Conservation (phyloP, 345 rosid species). For the Toxicodendron radicans region DNA sequence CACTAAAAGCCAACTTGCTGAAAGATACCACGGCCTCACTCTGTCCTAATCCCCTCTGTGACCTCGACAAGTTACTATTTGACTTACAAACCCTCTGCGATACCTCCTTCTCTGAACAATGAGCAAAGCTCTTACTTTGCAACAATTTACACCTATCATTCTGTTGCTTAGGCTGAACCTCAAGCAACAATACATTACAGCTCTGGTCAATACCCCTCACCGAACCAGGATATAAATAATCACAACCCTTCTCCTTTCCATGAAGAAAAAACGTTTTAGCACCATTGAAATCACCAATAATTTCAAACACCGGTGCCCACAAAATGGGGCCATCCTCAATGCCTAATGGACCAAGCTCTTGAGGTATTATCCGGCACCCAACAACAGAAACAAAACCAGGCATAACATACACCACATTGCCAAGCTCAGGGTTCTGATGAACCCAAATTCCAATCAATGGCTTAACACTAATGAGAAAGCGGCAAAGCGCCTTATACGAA, state of each 20-base stretch:
- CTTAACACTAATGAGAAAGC: constrained; percentile 58
- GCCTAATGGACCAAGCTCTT: constrained; percentile 76
- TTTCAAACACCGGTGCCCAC: constrained; percentile 88
- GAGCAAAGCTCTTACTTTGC: constrained; percentile 43
- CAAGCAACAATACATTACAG: constrained; percentile 76
- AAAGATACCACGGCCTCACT: constrained; percentile 49
- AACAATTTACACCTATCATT: constrained; percentile 26
- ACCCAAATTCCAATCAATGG: constrained; percentile 86
- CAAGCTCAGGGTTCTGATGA: constrained; percentile 90
- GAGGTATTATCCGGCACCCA: constrained; percentile 75
- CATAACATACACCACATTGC: constrained; percentile 85
- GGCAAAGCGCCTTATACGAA: constrained; percentile 61
- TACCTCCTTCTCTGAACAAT: constrained; percentile 35
- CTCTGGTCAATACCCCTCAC: constrained; percentile 46
- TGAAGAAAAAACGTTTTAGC: constrained; percentile 58
- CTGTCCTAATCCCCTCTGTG: constrained; percentile 30
- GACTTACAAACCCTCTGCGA: constrained; percentile 40
- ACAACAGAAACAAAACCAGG: constrained; percentile 78
- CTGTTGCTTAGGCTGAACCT: constrained; percentile 60
- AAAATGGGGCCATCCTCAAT: constrained; percentile 66
- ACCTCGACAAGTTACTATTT: constrained; percentile 34
- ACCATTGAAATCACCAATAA: constrained; percentile 57
- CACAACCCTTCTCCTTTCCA: constrained; percentile 59
- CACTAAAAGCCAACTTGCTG: constrained; percentile 55
- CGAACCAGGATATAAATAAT: constrained; percentile 63